Percentiles rank a stretch among this genome's conserved stretches.
Conservation (phyloP, 163 green algal genomes). For the Coccomyxa subellipsoidea region DNA sequence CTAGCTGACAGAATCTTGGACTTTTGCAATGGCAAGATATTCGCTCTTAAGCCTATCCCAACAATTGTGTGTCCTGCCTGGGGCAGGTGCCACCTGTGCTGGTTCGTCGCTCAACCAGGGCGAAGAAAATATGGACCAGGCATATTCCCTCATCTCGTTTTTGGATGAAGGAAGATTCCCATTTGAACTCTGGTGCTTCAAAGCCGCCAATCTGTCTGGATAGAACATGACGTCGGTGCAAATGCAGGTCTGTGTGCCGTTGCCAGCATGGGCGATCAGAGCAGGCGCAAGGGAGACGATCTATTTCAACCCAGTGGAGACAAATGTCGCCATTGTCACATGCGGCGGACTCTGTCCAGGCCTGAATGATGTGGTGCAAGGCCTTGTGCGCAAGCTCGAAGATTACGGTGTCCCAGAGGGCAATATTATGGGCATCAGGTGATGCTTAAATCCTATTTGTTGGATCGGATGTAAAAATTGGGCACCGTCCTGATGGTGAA, state of each 20-base stretch:
- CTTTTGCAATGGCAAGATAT: no score
- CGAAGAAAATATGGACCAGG: neutral
- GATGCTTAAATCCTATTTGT: neutral
- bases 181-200: no score
- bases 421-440: slow-evolving; percentile 88
- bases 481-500: no score
- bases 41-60: no score
- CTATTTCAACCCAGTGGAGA: slow-evolving; percentile 65
- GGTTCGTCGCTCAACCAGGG: neutral
- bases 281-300: slow-evolving; percentile 79
- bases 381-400: slow-evolving; percentile 79
- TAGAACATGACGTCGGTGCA: neutral
- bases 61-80: no score
- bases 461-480: no score
- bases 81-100: slow-evolving; percentile 9
- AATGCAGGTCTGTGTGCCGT: slow-evolving; percentile 56
- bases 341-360: slow-evolving; percentile 70
- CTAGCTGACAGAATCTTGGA: no score
- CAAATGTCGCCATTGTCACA: slow-evolving; percentile 82
- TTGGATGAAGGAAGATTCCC: no score
- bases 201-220: no score
- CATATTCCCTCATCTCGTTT: neutral
- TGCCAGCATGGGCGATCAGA: slow-evolving; percentile 78
- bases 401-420: slow-evolving; percentile 89
- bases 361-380: slow-evolving; percentile 91